Conservation (phyloP, 2,329 filamentous ascomycete species). For the Neoascochyta sp. region DNA sequence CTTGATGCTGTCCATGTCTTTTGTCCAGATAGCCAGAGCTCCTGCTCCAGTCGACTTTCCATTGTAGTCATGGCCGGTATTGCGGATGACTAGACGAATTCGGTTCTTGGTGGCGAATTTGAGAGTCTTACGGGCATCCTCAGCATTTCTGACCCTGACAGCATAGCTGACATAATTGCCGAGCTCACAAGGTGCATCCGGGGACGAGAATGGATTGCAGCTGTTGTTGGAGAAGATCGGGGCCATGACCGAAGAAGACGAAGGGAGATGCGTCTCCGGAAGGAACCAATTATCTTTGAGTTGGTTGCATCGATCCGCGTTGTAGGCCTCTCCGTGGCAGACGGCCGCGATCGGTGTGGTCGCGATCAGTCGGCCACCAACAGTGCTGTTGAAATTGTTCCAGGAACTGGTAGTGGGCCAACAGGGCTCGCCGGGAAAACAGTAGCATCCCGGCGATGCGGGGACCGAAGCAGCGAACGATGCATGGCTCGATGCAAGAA, state of each 20-base stretch:
- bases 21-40: slow-evolving; percentile 16
- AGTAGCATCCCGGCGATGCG: too few species aligned
- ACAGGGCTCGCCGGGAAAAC: slow-evolving; percentile 28
- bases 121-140: slow-evolving; percentile 2
- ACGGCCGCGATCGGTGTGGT: slow-evolving; percentile 35
- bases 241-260: slow-evolving; percentile 41
- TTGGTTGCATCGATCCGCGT: slow-evolving; percentile 4
- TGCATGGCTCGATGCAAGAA: too few species aligned
- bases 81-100: slow-evolving; percentile 16
- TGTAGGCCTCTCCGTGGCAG: slow-evolving; percentile 25
- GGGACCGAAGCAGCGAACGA: too few species aligned
- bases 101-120: slow-evolving; percentile 12
- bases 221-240: slow-evolving; percentile 14
- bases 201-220: slow-evolving; percentile 7
- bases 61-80: slow-evolving; percentile 17
- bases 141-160: slow-evolving; percentile 2
- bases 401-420: slow-evolving; percentile 28
- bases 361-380: slow-evolving; percentile 32
- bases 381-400: slow-evolving; percentile 30
- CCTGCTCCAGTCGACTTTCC: slow-evolving; percentile 14
- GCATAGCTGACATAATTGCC: slow-evolving; percentile 5
- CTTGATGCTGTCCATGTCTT: slow-evolving; percentile 11
- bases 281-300: slow-evolving; percentile 11
- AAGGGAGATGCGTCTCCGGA: slow-evolving; percentile 32
- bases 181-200: slow-evolving; percentile 6